These are phyloP conservation scores for Linnemannia elongata DNA, from an alignment of 192 early-diverging fungal species.

Conservation along the genomic window DNA sequence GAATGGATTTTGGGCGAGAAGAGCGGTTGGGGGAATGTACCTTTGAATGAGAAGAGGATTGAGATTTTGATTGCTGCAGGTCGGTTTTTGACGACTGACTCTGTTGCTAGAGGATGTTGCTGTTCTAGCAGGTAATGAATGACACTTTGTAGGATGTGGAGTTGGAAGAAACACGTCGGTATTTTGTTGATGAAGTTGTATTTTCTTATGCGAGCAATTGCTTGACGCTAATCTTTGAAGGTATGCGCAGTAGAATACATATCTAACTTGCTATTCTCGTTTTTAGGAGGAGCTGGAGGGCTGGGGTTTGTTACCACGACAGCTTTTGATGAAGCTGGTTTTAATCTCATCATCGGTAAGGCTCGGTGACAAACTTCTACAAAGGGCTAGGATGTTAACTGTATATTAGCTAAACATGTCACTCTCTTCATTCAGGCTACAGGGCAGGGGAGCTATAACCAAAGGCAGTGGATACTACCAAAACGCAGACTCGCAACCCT, in stretches of 20 bases:
- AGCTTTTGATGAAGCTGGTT: constrained; percentile 18
- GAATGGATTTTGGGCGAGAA: constrained; percentile 15
- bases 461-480: constrained; percentile 17
- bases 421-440: not conserved
- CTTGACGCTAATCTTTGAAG: not conserved
- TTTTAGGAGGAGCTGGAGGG: constrained; percentile 8
- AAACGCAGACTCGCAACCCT: constrained; percentile 4
- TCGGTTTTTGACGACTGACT: not conserved
- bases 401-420: not conserved
- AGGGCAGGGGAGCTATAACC: constrained; percentile 5
- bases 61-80: constrained; percentile 15
- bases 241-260: not conserved
- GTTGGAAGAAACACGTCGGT: no score
- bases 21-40: not conserved
- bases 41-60: not conserved
- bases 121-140: constrained; percentile 11
- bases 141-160: no score
- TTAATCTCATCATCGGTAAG: constrained; percentile 22
- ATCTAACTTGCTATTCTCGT: not conserved
- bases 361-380: not conserved
- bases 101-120: constrained; percentile 4
- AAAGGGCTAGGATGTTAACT: no score
- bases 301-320: not conserved
- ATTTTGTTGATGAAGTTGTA: not conserved
- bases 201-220: not conserved